phyloP scores from a whole-genome alignment of 164 flowering plant genomes.

The Echeveria elegans region DNA sequence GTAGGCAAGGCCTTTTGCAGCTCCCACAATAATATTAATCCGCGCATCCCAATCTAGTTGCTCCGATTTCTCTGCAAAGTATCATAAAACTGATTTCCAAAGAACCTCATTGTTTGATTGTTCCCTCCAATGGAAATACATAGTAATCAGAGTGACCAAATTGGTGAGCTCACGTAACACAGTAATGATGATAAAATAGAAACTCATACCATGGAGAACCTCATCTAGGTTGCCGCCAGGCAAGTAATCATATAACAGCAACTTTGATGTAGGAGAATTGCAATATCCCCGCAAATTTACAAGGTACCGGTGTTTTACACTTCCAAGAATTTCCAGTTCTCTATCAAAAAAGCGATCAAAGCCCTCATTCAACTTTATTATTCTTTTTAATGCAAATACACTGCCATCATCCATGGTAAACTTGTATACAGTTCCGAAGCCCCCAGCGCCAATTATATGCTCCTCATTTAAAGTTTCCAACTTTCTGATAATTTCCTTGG shows the following conservation, averaged over 20 bases:
- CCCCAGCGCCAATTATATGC: conserved; percentile 91
- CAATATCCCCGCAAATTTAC: conserved; percentile 89
- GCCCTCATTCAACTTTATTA: conserved; percentile 72
- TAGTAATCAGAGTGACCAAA: neutral
- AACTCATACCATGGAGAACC: conserved; percentile 61
- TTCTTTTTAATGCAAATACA: conserved; percentile 83
- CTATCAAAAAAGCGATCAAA: conserved; percentile 81
- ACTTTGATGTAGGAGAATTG: conserved; percentile 67
- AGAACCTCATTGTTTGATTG: neutral
- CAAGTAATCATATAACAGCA: conserved; percentile 86
- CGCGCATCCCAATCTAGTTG: conserved; percentile 68
- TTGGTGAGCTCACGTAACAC: neutral
- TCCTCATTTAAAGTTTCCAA: conserved; percentile 82
- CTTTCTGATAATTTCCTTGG: conserved; percentile 78
- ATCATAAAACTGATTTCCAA: neutral
- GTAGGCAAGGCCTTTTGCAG: conserved; percentile 86
- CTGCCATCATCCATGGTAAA: conserved; percentile 93
- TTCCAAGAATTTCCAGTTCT: conserved; percentile 86
- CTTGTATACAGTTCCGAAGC: conserved; percentile 91
- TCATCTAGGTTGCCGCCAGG: conserved; percentile 83
- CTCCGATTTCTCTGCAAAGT: conserved; percentile 20
- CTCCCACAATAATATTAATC: conserved; percentile 67
- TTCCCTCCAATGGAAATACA: neutral
- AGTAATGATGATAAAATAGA: neutral
- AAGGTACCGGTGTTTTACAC: conserved; percentile 84